Percentiles rank a stretch among this genome's conserved stretches.
These are phyloP conservation scores for Aspergillus tubingensis DNA, from an alignment of 2,329 filamentous ascomycete species.

Conservation along the genomic window DNA sequence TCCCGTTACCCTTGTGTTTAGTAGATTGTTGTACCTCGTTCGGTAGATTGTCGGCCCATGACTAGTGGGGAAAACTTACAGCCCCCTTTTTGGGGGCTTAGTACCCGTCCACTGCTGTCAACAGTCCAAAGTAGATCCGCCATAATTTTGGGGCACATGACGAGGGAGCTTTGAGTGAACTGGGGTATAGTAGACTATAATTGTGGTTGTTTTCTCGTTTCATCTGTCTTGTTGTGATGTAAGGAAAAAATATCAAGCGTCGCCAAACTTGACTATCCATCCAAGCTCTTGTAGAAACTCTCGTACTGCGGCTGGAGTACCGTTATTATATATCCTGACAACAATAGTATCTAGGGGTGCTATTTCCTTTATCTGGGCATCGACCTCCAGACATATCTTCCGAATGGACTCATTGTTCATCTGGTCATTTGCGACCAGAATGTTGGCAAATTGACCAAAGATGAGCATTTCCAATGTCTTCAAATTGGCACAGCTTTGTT, in stretches of 20 bases:
- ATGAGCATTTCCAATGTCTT: slow-evolving; percentile 5
- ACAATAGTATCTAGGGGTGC: slow-evolving; percentile 1
- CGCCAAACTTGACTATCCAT: slow-evolving; percentile 7
- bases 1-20: too few relatives aligned
- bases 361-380: slow-evolving; percentile 3
- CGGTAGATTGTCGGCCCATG: too few relatives aligned
- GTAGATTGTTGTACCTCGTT: too few relatives aligned
- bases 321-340: neutral
- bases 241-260: neutral
- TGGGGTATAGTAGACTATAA: too few relatives aligned
- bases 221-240: neutral
- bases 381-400: neutral
- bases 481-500: neutral
- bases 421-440: neutral
- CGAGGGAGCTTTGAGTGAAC: too few relatives aligned
- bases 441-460: neutral
- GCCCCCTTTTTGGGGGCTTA: too few relatives aligned
- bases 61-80: too few relatives aligned
- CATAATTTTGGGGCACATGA: too few relatives aligned
- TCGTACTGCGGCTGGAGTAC: neutral
- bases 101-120: too few relatives aligned
- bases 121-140: too few relatives aligned
- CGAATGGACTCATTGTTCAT: neutral
- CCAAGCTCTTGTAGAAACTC: slow-evolving; percentile 11
- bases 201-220: neutral